Evolutionary conservation across 495 filamentous ascomycete genomes (phyloP).

Genomic region (Penicillium bialowiezense): DNA sequence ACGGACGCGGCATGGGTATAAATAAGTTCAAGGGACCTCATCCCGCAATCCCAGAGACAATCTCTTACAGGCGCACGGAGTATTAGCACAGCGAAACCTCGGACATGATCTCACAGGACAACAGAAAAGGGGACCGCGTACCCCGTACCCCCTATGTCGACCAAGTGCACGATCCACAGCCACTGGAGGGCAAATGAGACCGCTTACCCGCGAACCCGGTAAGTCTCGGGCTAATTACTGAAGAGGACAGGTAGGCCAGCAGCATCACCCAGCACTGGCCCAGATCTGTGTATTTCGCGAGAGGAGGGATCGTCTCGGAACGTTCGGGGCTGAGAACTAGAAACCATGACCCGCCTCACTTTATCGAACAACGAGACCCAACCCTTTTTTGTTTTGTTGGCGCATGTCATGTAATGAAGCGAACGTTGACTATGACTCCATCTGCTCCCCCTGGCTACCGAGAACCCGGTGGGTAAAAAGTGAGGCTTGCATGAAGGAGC

Average conservation of each 20-base stretch:
- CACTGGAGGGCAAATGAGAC: slow-evolving; percentile 7
- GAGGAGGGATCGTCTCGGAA: slow-evolving; percentile 20
- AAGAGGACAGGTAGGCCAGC: not conserved
- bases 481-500: slow-evolving; percentile 21
- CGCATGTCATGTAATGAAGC: not conserved
- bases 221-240: not conserved
- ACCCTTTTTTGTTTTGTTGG: slow-evolving; percentile 16
- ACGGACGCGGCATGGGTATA: slow-evolving; percentile 12
- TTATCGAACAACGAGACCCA: slow-evolving; percentile 32
- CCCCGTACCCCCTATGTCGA: not conserved
- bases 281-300: slow-evolving; percentile 1
- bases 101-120: slow-evolving; percentile 15
- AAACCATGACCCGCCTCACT: slow-evolving; percentile 39
- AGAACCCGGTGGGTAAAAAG: slow-evolving; percentile 14
- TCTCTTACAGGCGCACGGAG: slow-evolving; percentile 7
- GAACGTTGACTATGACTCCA: slow-evolving; percentile 5
- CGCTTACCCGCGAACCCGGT: slow-evolving; percentile 2
- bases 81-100: not conserved
- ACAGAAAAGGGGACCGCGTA: slow-evolving; percentile 6
- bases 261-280: not conserved
- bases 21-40: slow-evolving; percentile 13
- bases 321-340: slow-evolving; percentile 10
- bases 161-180: slow-evolving; percentile 11
- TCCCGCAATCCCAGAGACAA: slow-evolving; percentile 1
- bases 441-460: not conserved